A percentile compares a stretch with the other conserved stretches of the same genome.
Evolutionary conservation across 1,139 yeast genomes (phyloP).

Genomic region (Kodamaea sp.): DNA sequence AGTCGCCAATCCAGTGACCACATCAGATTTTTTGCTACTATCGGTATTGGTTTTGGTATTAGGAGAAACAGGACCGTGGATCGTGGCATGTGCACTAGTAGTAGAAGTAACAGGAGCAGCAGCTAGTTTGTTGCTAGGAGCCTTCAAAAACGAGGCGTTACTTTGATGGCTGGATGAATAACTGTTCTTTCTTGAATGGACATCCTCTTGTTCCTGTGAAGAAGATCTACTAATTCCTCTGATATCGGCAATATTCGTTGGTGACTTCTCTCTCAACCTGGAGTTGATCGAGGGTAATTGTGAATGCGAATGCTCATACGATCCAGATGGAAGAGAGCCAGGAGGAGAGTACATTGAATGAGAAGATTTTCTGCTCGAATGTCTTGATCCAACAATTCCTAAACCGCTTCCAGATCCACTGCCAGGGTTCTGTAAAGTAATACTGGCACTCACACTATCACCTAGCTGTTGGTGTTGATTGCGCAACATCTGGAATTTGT

Average conservation of each 20-base stretch:
- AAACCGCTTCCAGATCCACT: conserved; percentile 5
- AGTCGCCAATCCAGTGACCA: conserved; percentile 37
- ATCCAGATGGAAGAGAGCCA: conserved; percentile 36
- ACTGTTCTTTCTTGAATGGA: conserved; percentile 8
- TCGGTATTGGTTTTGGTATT: conserved; percentile 1
- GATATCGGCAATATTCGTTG: conserved; percentile 3
- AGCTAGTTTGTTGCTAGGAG: conserved; percentile 14
- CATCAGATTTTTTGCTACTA: conserved; percentile 5
- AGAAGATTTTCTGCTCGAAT: conserved; percentile 37
- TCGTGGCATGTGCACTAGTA: conserved; percentile 24
- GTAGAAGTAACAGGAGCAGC: conserved; percentile 26
- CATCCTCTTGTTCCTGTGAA: conserved; percentile 13
- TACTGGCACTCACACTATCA: conserved; percentile 52
- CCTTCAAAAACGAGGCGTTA: conserved; percentile 19
- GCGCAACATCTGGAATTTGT: conserved; percentile 39
- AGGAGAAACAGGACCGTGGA: conserved; percentile 7
- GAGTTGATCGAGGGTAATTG: conserved; percentile 47
- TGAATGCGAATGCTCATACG: conserved; percentile 37
- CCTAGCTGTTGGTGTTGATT: conserved; percentile 49
- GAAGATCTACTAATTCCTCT: conserved; percentile 7
- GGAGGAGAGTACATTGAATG: conserved; percentile 34
- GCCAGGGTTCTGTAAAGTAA: conserved; percentile 28
- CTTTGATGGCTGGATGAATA: conserved; percentile 12
- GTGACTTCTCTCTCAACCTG: conserved; percentile 34
- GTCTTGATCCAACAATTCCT: conserved; percentile 15